Base-by-base conservation (phyloP, 2,329 filamentous ascomycete species). In the Aureobasidium sp. region DNA sequence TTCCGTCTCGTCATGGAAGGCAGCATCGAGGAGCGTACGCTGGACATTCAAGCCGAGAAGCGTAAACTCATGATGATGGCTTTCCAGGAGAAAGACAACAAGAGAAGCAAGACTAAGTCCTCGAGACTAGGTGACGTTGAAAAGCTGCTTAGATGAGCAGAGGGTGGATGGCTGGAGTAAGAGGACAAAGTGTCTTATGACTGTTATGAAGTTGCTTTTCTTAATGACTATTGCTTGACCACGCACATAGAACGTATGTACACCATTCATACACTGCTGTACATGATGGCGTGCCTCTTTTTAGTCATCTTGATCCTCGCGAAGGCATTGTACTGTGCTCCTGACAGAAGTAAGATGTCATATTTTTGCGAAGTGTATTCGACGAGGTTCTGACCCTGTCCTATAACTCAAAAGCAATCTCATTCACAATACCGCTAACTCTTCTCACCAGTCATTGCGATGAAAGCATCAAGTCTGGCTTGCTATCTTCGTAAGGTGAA, bases 1-100 rank as follows among this genome's bases (percentile, higher is more conserved):
- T 94, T 90, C 79, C 80, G 91, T 50, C 78, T 96, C 10, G 84
- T 96, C 1, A 88, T 96, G 76, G 88, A 96, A 67, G 83, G 80
- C 1, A 89, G 84, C 8, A 85, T 96, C 5, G 92, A 96, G 72
- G 89, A 96, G 72, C 80, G 86, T 0, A 91, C 96, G 25, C 76
- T 96, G 41, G 81, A 85, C 21, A 86, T 95, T 50, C 91, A 96
- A 73, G 79, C 83, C 42, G 84, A 88, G 68, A 96, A 96, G 79
- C 81, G 91, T 44, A 82, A 87, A 68, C 75, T 96, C 55, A 90
- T 94, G 72, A 83, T 81, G 39, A 83, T 89, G 68, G 90, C 91
- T 0, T 94, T 96, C 75, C 83, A 86, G 63, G 91, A 95, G 75
- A 89, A 87, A 68, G 71, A 72, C 63, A 75, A 74, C 5, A 81